Base-by-base conservation (phyloP, 2,329 filamentous ascomycete species). In the Amauroascus verrucosus region DNA sequence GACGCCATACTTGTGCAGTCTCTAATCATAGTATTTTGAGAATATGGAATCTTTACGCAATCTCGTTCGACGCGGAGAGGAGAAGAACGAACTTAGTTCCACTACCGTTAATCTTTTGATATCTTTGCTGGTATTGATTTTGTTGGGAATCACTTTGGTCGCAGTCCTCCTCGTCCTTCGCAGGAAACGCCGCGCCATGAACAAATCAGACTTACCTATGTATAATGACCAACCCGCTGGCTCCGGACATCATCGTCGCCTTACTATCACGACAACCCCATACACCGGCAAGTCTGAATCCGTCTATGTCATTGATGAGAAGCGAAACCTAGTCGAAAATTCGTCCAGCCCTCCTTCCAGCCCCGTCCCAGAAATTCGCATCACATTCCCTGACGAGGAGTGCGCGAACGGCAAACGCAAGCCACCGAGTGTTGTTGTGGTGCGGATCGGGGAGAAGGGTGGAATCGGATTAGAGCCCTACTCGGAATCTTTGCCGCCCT, bases 341-440 rank as follows among this genome's bases (percentile, higher is more conserved):
- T 85, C 86, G 30, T 76, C 79, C 56, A 85, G 82, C 58, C 84
- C 88, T 14, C 86, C 90, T 20, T 75, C 85, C 62, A 87, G 85
- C 44, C 84, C 86, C n/a, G 87, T 97, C 26, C 93, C 93, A 18
- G 87, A 97, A 73, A 98, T 98, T 64, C 88, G 90, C 71, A 95
- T 98, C 70, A 97, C 93, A 33, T 97, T 98, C 76, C 93, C 93
- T 14, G 93, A 97, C 75, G 84, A 94, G 62, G 90, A 96, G 65
- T 86, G 88, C 61, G 75, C 81, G 48, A 65, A 73, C 52, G 91
- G 91, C 61, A 88, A 83, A 70, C 79, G 79, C 62, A 86, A 86
- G 74, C 88, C 85, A 60, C 91, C 91, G 32, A 83, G 90, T 30
- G 89, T 97, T 49, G 85, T 98, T 20, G 82, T 97, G 33, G 91